Conservation (phyloP, 805 yeast species). For the Candida sphagnicola region DNA sequence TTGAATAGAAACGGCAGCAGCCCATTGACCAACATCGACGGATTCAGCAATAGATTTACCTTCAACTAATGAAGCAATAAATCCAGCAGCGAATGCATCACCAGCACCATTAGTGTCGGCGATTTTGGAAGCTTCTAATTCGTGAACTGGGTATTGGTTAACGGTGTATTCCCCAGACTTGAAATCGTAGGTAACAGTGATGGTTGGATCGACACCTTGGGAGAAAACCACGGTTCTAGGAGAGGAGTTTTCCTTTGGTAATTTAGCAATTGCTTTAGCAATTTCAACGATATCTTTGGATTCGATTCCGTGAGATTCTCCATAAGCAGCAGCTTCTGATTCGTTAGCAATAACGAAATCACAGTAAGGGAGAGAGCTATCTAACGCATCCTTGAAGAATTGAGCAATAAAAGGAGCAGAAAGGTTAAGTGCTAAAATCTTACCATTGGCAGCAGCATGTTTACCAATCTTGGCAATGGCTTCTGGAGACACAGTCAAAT, state of each 20-base stretch:
- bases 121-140: slow-evolving; percentile 62
- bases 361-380: slow-evolving; percentile 75
- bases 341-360: slow-evolving; percentile 94
- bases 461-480: slow-evolving; percentile 87
- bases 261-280: slow-evolving; percentile 77
- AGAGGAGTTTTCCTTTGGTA: slow-evolving; percentile 70
- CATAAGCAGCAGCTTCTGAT: slow-evolving; percentile 93
- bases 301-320: slow-evolving; percentile 71
- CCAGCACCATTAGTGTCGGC: slow-evolving; percentile 99
- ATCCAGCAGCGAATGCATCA: slow-evolving; percentile 97
- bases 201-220: slow-evolving; percentile 91
- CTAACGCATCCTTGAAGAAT: slow-evolving; percentile 90
- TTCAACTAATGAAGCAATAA: slow-evolving; percentile 81
- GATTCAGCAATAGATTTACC: slow-evolving; percentile 58
- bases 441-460: slow-evolving; percentile 83
- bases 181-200: slow-evolving; percentile 60
- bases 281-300: slow-evolving; percentile 64
- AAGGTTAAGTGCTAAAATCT: slow-evolving; percentile 77
- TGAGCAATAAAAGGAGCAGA: slow-evolving; percentile 97
- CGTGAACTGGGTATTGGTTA: slow-evolving; percentile 63
- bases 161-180: slow-evolving; percentile 43
- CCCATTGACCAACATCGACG: slow-evolving; percentile 92
- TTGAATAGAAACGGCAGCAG: slow-evolving; percentile 88
- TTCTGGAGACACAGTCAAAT: slow-evolving; percentile 94
- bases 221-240: slow-evolving; percentile 90